phyloP scores from a whole-genome alignment of 306 rosid species.

The Casuarina cunninghamiana region DNA sequence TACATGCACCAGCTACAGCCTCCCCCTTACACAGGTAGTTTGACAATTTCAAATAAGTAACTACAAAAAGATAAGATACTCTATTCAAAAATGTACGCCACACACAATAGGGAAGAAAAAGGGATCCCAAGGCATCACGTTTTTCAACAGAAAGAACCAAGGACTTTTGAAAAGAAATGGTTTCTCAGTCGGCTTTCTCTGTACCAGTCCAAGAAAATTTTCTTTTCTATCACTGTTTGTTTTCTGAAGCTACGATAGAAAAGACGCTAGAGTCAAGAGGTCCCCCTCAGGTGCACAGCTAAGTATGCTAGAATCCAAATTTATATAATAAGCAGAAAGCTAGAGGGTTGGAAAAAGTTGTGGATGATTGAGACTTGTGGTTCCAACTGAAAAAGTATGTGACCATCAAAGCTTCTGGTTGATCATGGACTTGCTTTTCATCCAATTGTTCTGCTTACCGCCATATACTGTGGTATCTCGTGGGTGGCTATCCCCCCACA shows the following conservation, averaged over 20 bases:
- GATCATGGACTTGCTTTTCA: slow-evolving; percentile 11
- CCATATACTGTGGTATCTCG: neutral
- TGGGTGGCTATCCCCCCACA: slow-evolving; percentile 12
- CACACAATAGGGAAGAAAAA: neutral
- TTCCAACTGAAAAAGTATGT: neutral
- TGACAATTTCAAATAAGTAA: neutral
- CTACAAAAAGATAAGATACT: slow-evolving; percentile 18
- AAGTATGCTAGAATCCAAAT: slow-evolving; percentile 6
- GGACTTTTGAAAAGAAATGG: slow-evolving; percentile 20
- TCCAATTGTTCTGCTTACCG: neutral
- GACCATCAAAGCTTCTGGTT: slow-evolving; percentile 11
- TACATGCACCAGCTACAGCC: neutral
- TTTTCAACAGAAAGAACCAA: slow-evolving; percentile 13
- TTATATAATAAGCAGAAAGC: slow-evolving; percentile 5
- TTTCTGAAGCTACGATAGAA: slow-evolving; percentile 4
- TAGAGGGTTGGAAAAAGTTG: slow-evolving; percentile 4
- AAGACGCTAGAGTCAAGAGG: neutral
- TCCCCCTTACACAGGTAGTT: slow-evolving; percentile 5
- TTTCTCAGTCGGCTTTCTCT: slow-evolving; percentile 9
- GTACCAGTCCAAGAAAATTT: slow-evolving; percentile 17
- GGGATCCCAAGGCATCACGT: slow-evolving; percentile 23
- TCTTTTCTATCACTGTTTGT: slow-evolving; percentile 1
- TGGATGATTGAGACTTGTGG: slow-evolving; percentile 19
- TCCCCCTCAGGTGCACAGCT: slow-evolving; percentile 24
- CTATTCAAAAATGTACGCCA: slow-evolving; percentile 3